These are phyloP conservation scores for Aristolochia fimbriata DNA, from an alignment of 164 flowering plant species.

Conservation along the genomic window DNA sequence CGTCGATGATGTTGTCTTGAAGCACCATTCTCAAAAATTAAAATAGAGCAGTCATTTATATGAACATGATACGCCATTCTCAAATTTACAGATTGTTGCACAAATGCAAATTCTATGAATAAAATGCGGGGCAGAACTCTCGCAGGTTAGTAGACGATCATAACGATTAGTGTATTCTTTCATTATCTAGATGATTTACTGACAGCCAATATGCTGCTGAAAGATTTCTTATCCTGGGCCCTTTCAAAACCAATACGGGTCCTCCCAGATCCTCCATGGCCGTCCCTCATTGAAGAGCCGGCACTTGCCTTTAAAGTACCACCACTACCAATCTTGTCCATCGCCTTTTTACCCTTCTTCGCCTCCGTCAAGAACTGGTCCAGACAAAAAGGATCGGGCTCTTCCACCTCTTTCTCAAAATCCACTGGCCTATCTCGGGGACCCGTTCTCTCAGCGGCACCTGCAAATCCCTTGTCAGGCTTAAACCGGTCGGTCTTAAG, in stretches of 20 bases:
- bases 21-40: no score
- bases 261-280: conserved; percentile 58
- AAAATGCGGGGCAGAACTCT: no score
- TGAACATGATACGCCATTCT: no score
- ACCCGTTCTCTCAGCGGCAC: conserved; percentile 63
- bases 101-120: no score
- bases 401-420: conserved; percentile 66
- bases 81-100: no score
- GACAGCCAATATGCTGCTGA: no score
- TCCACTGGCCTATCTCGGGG: conserved; percentile 76
- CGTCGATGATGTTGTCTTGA: no score
- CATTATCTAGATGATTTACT: no score
- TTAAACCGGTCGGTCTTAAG: conserved; percentile 77
- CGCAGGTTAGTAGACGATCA: no score
- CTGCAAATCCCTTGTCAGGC: conserved; percentile 67
- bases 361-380: conserved; percentile 82
- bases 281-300: conserved; percentile 70
- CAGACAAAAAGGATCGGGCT: conserved; percentile 88
- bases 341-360: conserved; percentile 64
- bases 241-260: conserved; percentile 30
- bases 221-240: conserved; percentile 4
- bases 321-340: conserved; percentile 66
- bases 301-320: conserved; percentile 85
- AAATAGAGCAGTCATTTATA: no score
- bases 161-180: no score